Evolutionary conservation across 2,329 filamentous ascomycete genomes (phyloP).

Genomic region (Stenocarpella maydis): DNA sequence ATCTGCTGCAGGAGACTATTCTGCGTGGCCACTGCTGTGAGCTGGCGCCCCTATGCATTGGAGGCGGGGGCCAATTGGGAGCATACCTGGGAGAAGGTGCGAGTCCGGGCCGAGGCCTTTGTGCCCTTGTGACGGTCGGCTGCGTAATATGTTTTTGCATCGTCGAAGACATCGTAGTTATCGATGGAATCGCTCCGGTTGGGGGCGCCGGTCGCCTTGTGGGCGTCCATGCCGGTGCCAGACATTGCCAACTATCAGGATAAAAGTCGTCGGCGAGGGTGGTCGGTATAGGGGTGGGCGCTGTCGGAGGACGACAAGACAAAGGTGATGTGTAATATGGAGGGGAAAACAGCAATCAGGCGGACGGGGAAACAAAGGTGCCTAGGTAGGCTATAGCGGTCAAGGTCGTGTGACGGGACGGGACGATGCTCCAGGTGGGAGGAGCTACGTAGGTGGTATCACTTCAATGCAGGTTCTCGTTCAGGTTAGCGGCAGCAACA

Average conservation of each 20-base stretch:
- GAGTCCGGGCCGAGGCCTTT: conserved; percentile 58
- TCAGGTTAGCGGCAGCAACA: conserved; percentile 33
- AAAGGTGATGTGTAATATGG: neutral
- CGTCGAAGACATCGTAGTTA: conserved; percentile 59
- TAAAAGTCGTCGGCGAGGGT: conserved; percentile 12
- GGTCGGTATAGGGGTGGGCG: neutral
- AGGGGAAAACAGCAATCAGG: neutral
- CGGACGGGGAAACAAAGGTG: neutral
- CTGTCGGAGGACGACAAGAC: neutral
- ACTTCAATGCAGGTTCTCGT: conserved; percentile 13
- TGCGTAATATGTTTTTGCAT: conserved; percentile 67
- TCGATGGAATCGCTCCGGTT: conserved; percentile 51
- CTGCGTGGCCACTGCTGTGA: conserved; percentile 47
- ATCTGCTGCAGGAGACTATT: conserved; percentile 63
- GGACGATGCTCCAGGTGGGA: neutral
- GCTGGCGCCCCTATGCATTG: conserved; percentile 32
- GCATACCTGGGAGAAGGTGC: conserved; percentile 65
- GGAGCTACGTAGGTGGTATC: conserved; percentile 12
- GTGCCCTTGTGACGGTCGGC: conserved; percentile 60
- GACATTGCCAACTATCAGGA: conserved; percentile 28
- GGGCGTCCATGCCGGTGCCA: conserved; percentile 25
- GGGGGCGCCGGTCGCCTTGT: conserved; percentile 22
- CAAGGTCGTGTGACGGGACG: conserved; percentile 25
- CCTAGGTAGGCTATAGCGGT: conserved; percentile 17
- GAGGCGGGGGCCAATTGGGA: neutral